Base-by-base conservation (phyloP, 1,284 basidiomycete genomes). In the Rhodotorula sp. region DNA sequence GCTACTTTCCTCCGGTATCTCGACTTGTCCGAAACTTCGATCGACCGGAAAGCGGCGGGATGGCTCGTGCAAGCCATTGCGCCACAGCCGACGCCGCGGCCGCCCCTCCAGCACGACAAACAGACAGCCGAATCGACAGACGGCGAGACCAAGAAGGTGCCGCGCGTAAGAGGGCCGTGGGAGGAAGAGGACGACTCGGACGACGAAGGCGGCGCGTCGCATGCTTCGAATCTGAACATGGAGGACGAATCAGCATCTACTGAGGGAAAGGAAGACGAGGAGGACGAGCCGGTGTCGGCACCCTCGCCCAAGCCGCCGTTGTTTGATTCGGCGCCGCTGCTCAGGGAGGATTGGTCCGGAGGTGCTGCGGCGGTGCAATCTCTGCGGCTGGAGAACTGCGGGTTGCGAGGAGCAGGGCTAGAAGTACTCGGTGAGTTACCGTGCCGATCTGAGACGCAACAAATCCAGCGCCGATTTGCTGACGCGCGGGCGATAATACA, bases 41-140 rank as follows among this genome's bases (percentile, higher is more conserved):
- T 98, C 75, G 94, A 98, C 80, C 91, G 91, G 79, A 89, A 88
- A 78, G 85, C 90, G 0, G 84, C 93, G 28, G 93, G 97, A 71
- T 90, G 89, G 73, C 85, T 97, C 54, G 88, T 91, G 0, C 86
- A 86, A 49, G 88, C 90, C 21, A 69, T 82, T 60, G 63, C 75
- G 0, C 79, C 78, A 47, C 67, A 69, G 38, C 62, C 70, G 38
- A 68, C 62, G 16, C 50, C 62, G 52, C 60, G 26, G 10, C 38
- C 61, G 50, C 71, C n/a, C 38, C 26, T 59, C 66, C 31, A 4
- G 38, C 56, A 5, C 34, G 47, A n/a, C 26, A 26, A 7, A 43
- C 54, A 34, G 34, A 49, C 23, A 26, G 54, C 47, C 26, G 38
- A 59, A 15, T 26, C 15, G 5, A 5, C 5, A 5, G 15, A 12